Evolutionary conservation across 2,329 filamentous ascomycete genomes (phyloP).

Genomic region (Penicillium sp.): DNA sequence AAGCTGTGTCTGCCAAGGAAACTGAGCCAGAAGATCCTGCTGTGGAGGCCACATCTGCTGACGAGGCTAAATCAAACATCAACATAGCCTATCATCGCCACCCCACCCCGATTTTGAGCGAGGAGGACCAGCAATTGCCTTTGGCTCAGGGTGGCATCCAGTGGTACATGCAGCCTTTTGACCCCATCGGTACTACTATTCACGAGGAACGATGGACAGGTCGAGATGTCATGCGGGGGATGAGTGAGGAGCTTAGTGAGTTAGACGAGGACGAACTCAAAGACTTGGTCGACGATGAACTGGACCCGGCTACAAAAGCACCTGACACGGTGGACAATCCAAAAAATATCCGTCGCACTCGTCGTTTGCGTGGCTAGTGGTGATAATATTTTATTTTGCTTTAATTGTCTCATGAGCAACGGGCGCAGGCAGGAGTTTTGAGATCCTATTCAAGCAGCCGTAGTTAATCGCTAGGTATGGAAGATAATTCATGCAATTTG

Average conservation of each 20-base stretch:
- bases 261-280: conserved; percentile 88
- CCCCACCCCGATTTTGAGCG: conserved; percentile 46
- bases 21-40: conserved; percentile 17
- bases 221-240: conserved; percentile 67
- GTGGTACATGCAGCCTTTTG: conserved; percentile 84
- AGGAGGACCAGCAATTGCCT: conserved; percentile 47
- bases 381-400: conserved; percentile 2
- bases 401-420: conserved; percentile 9
- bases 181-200: conserved; percentile 77
- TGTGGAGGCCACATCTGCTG: conserved; percentile 24
- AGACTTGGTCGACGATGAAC: conserved; percentile 61
- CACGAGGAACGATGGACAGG: conserved; percentile 74
- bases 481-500: not conserved
- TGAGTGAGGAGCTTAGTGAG: conserved; percentile 88
- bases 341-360: conserved; percentile 21
- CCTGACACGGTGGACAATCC: conserved; percentile 7
- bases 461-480: not conserved
- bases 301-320: conserved; percentile 18
- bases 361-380: conserved; percentile 16
- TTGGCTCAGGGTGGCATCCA: conserved; percentile 75
- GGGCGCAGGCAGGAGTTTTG: conserved; percentile 18
- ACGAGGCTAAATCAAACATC: conserved; percentile 18
- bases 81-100: conserved; percentile 48
- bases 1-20: conserved; percentile 5
- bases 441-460: conserved; percentile 3